Evolutionary conservation across 805 yeast species (phyloP).

Genomic region (Kodamaea neixiangensis): DNA sequence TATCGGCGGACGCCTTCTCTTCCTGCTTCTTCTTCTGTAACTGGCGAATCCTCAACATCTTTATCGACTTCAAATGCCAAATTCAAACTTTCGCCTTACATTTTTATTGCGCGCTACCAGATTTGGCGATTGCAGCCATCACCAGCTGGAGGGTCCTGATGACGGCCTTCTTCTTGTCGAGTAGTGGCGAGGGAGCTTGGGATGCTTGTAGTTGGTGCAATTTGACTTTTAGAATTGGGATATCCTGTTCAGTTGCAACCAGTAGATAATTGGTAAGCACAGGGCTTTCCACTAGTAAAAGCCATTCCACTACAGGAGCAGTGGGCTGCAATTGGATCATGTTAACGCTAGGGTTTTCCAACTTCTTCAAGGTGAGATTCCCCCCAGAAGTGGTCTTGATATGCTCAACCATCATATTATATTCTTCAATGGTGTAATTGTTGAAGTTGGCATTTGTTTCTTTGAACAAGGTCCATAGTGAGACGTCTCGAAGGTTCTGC

Average conservation of each 20-base stretch:
- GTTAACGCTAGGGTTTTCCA: background rate
- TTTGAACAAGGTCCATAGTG: constrained; percentile 20
- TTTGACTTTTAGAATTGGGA: background rate
- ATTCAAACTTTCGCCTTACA: background rate
- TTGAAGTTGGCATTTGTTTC: constrained; percentile 6
- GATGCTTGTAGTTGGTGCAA: background rate
- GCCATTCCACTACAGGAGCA: constrained; percentile 15
- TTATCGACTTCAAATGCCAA: background rate
- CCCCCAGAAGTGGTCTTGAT: background rate
- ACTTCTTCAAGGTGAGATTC: background rate
- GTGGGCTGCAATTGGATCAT: background rate
- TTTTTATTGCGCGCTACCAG: background rate
- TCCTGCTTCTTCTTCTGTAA: constrained; percentile 59
- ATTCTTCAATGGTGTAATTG: constrained; percentile 12
- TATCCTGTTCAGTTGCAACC: background rate
- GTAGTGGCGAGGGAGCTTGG: background rate
- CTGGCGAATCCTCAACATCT: constrained; percentile 53
- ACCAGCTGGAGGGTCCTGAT: background rate
- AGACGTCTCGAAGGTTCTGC: constrained; percentile 17
- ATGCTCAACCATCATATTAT: constrained; percentile 3
- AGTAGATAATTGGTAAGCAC: constrained; percentile 13
- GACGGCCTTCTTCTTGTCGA: background rate
- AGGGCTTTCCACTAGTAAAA: constrained; percentile 14
- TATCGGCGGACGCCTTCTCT: constrained; percentile 34
- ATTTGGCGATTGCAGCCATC: background rate